Base-by-base conservation (phyloP, 2,329 filamentous ascomycete species). In the Cladosporium sp. region DNA sequence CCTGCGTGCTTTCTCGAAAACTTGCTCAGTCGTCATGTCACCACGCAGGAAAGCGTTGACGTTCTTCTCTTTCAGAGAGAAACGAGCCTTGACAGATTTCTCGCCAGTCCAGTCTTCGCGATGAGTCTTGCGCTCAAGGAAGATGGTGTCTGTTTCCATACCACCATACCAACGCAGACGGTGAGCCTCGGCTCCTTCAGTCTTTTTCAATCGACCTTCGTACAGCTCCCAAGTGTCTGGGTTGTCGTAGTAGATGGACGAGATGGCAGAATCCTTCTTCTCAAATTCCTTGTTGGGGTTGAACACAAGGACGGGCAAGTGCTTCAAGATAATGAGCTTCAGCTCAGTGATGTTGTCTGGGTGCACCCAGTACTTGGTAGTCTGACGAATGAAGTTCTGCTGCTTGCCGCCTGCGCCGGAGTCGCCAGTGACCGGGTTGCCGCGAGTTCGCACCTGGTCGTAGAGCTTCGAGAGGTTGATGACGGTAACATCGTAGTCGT, bases 311-410 rank as follows among this genome's bases (percentile, higher is more conserved):
- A 99, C 94, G 0, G 94, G 94, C 63, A 99, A 81, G 78, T 99
- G 94, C 81, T 99, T 97, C 55, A 99, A 81, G 70, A 99, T 92
- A 71, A 99, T 93, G 74, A 99, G 87, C 80, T 99, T 99, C 62
- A 99, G 77, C 77, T 99, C 94, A 5, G 94, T 97, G 67, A 99
- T 94, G 71, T 99, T 99, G 75, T 97, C 94, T 2, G 90, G 90
- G 71, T 99, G 94, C 47, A 99, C 94, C 94, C 94, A 99, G 79
- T 99, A 99, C 76, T 99, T 99, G 34, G 94, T 99, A 0, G 94
- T 99, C 72, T 97, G 90, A 60, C 94, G 89, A 62, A 99, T 86
- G 71, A 99, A 99, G 80, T 89, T 97, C 71, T 92, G 93, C 75
- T 99, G 94, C 63, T 84, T 85, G 58, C 93, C 94, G 67, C 94